phyloP scores from a whole-genome alignment of 371 early-diverging fungal genomes.

The Mortierella polycephala region DNA sequence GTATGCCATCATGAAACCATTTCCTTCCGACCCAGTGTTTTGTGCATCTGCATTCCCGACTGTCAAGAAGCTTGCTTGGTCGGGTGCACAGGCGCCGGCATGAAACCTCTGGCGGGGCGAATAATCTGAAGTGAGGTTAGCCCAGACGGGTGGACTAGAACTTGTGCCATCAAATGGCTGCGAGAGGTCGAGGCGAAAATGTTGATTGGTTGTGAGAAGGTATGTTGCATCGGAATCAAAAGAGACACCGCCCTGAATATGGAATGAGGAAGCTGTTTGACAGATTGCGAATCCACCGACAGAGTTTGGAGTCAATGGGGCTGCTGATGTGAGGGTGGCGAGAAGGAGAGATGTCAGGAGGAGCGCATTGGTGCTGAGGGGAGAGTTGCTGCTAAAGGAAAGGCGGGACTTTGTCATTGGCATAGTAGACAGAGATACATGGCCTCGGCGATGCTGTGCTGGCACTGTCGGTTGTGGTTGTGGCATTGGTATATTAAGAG shows the following conservation, averaged over 20 bases:
- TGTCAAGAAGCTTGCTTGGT: constrained; percentile 26
- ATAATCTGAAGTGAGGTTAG: constrained; percentile 38
- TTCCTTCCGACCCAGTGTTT: constrained; percentile 3
- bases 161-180: constrained; percentile 18
- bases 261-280: constrained; percentile 32
- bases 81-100: constrained; percentile 42
- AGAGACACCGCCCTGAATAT: constrained; percentile 50
- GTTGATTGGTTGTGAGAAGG: constrained; percentile 42
- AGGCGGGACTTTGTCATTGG: neutral
- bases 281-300: constrained; percentile 53
- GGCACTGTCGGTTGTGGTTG: neutral
- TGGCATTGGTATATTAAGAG: neutral
- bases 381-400: neutral
- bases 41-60: constrained; percentile 39
- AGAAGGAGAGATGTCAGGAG: neutral
- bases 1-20: constrained; percentile 44
- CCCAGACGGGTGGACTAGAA: constrained; percentile 30
- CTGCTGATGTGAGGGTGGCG: neutral
- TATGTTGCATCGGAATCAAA: constrained; percentile 17
- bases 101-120: constrained; percentile 48
- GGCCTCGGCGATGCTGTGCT: neutral
- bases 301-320: constrained; percentile 15
- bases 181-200: constrained; percentile 48
- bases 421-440: neutral
- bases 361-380: neutral